A percentile compares a stretch with the other conserved stretches of the same genome.
These are phyloP conservation scores for Phytophthora tubulina DNA, from an alignment of 352 stramenopile genomes.

Conservation along the genomic window DNA sequence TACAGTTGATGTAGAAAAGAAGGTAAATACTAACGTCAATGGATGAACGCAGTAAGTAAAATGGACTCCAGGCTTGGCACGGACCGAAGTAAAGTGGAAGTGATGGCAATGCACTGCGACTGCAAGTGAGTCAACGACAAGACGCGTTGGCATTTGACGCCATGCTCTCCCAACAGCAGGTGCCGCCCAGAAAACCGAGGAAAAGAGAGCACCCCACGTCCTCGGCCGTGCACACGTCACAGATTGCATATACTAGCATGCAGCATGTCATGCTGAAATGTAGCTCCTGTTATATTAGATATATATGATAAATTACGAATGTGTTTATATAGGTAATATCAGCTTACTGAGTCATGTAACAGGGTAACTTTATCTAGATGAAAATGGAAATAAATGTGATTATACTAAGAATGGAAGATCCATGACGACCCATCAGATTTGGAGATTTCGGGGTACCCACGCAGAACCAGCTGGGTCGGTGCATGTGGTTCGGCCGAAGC, in stretches of 20 bases:
- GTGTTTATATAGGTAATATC: not conserved
- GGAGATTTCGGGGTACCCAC: constrained; percentile 1
- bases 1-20: not conserved
- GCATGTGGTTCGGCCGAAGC: constrained; percentile 31
- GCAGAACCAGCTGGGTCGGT: constrained; percentile 19
- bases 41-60: constrained; percentile 34
- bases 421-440: not conserved
- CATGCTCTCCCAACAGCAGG: constrained; percentile 41
- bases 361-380: not conserved
- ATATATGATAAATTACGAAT: not conserved
- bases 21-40: constrained; percentile 38
- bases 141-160: constrained; percentile 34
- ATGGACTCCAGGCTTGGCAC: constrained; percentile 33
- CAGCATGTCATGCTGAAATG: not conserved
- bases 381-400: not conserved
- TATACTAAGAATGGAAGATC: not conserved
- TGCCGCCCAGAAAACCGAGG: constrained; percentile 30
- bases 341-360: not conserved
- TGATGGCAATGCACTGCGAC: constrained; percentile 5
- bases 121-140: constrained; percentile 26
- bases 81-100: constrained; percentile 45
- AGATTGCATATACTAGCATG: constrained; percentile 29
- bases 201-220: constrained; percentile 33
- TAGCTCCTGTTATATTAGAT: constrained; percentile 1
- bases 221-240: constrained; percentile 26